A percentile compares a stretch with the other conserved stretches of the same genome.
phyloP scores from a whole-genome alignment of 1,284 basidiomycete species.

The Gomphus bonarii region DNA sequence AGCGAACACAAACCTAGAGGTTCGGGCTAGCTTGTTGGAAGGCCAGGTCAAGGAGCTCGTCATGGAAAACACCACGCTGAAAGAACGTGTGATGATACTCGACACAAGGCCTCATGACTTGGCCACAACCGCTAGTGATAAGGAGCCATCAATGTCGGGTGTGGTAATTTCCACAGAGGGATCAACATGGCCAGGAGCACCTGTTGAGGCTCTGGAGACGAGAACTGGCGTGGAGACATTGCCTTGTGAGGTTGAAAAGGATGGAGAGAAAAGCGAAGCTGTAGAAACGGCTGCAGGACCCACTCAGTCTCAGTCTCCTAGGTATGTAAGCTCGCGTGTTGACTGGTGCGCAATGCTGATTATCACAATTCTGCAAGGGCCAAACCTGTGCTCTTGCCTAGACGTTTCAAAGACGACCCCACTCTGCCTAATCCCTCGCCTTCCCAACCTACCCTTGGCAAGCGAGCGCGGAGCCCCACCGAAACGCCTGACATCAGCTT shows the following conservation, averaged over 20 bases:
- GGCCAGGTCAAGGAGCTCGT: not conserved
- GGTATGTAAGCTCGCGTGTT: not conserved
- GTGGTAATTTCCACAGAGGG: not conserved
- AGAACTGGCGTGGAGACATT: not conserved
- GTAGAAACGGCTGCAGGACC: not conserved
- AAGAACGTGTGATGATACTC: not conserved
- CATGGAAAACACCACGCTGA: not conserved
- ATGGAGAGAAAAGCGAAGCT: not conserved
- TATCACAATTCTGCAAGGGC: no score
- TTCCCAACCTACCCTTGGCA: not conserved
- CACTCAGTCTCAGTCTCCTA: not conserved
- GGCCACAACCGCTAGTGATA: not conserved
- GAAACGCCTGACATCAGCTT: constrained; percentile 1
- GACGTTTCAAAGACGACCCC: not conserved
- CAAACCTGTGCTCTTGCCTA: no score
- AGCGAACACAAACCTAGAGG: not conserved
- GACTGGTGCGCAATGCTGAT: not conserved
- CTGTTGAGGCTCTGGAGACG: not conserved
- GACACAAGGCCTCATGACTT: not conserved
- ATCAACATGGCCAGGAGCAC: not conserved
- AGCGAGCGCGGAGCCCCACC: not conserved
- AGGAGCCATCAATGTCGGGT: not conserved
- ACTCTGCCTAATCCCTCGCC: not conserved
- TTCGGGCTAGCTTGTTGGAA: not conserved
- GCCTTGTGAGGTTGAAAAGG: not conserved